phyloP scores from a whole-genome alignment of 2,329 filamentous ascomycete species.

The Incumbomyces delicatus region DNA sequence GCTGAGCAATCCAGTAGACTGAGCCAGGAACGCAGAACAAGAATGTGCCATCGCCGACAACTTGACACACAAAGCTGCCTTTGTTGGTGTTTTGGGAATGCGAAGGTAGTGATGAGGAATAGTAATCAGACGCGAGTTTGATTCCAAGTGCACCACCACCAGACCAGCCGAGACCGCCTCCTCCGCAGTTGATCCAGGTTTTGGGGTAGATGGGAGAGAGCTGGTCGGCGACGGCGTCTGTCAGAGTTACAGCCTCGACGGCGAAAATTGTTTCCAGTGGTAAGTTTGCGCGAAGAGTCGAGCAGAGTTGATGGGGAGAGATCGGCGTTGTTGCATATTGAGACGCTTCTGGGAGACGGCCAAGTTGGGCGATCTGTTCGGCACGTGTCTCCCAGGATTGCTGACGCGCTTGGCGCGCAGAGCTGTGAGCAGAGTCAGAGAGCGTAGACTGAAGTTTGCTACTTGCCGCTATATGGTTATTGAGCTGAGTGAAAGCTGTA shows the following conservation, averaged over 20 bases:
- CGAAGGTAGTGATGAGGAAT: slow-evolving; percentile 16
- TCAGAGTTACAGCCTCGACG: slow-evolving; percentile 69
- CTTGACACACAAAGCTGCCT: slow-evolving; percentile 52
- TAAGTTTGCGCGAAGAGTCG: slow-evolving; percentile 46
- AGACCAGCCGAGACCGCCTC: slow-evolving; percentile 71
- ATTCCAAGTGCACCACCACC: slow-evolving; percentile 67
- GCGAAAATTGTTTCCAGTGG: slow-evolving; percentile 63
- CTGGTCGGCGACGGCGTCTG: slow-evolving; percentile 58
- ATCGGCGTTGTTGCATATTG: slow-evolving; percentile 50
- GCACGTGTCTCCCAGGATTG: slow-evolving; percentile 51
- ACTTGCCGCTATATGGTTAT: slow-evolving; percentile 46
- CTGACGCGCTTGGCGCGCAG: slow-evolving; percentile 37
- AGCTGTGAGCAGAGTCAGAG: slow-evolving; percentile 23
- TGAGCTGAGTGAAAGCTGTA: slow-evolving; percentile 60
- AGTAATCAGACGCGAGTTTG: slow-evolving; percentile 56
- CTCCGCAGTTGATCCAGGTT: slow-evolving; percentile 72
- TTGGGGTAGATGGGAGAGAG: slow-evolving; percentile 58
- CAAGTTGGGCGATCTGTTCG: slow-evolving; percentile 47
- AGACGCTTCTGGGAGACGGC: slow-evolving; percentile 43
- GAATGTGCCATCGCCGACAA: slow-evolving; percentile 60
- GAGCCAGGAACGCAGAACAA: slow-evolving; percentile 56
- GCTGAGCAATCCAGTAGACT: slow-evolving; percentile 59
- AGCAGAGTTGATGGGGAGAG: slow-evolving; percentile 49
- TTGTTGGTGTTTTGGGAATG: slow-evolving; percentile 28
- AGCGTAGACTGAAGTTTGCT: slow-evolving; percentile 35